Base-by-base conservation (phyloP, 2,329 filamentous ascomycete genomes). In the Niveomyces coronatus region DNA sequence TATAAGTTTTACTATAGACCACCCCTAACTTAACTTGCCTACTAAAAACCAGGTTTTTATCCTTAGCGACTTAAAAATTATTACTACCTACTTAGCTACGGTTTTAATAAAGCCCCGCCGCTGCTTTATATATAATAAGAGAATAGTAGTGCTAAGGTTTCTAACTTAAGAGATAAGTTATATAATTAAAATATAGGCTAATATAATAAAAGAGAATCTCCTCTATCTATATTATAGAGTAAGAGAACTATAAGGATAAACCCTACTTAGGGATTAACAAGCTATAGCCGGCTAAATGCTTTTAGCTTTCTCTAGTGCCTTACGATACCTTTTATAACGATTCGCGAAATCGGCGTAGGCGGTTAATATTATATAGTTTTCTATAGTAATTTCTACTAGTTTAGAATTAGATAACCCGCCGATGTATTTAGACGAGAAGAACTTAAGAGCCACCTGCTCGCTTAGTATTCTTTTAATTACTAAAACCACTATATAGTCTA, bases 391-490 rank as follows among this genome's bases (percentile, higher is more conserved):
- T 11, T 35, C 33, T 23, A 23, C 33, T 23, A 35, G 15, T 28
- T 26, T 23, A 14, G 33, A 13, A 16, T 35, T 23, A 17, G 33
- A 35, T 10, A 35, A 28, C 7, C 33, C 23, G 10, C 33, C 33
- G 3, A 35, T 23, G 15, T 35, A 35, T 28, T 35, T 23, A 9
- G 33, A 20, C 13, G 33, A 35, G 24, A 35, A 35, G 33, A 35
- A 27, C n/a, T 19, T 35, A 8, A 35, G 33, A 15, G 33, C 33
- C 3, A 19, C 33, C 20, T 35, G 3, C 4, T 35, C 33, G 22
- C 33, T 18, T 16, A 35, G 15, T 8, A 35, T 18, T 28, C 33
- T 35, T 28, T 35, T 23, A 28, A 35, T 23, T 23, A 35, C 33
- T 3, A 7, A 14, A 20, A 27, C 28, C 4, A 35, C 20, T 23